Base-by-base conservation (phyloP, 352 stramenopile species). In the Phytophthora constricta region DNA sequence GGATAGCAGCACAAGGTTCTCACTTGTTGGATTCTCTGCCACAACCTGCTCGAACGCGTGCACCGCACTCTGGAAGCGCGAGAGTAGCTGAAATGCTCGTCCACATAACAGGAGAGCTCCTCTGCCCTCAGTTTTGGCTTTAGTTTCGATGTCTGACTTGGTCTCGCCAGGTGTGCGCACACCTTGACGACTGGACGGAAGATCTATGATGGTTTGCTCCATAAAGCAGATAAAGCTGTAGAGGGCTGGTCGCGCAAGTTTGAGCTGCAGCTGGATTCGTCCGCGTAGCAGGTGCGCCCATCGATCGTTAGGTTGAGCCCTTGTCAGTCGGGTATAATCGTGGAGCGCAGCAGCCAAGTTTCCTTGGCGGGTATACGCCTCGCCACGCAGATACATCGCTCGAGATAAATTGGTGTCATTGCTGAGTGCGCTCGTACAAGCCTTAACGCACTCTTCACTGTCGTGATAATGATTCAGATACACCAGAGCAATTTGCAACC, bases 401-500 rank as follows among this genome's bases (percentile, higher is more conserved):
- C 82, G 70, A 20, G 77, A 65, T 19, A 94, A 72, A 37, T 79
- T 76, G 20, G 81, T 81, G 43, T 94, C 86, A 34, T 90, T 91
- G 2, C 70, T 74, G 19, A 92, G 57, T 9, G 86, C 86, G 34
- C 68, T 91, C 1, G 80, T 76, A 42, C 84, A 94, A 19, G 83
- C 84, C 22, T 80, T 80, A 31, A 90, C 76, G 52, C 84, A 90
- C 33, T 76, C 86, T 17, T 84, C 84, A 45, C 74, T 78, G 58
- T 94, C 86, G 47, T 92, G 86, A 52, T 91, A 94, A 55, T 94
- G 84, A 46, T 90, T 91, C 5, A 94, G 62, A 54, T 90, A 92
- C 37, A 94, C 82, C 28, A 94, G 68, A 13, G 83, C 86, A 49
- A 94, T 94, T 67, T 94, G 82, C 39, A 94, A 60, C 86, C 86